Evolutionary conservation across 345 rosid genomes (phyloP).

Genomic region (Linum usitatissimum): DNA sequence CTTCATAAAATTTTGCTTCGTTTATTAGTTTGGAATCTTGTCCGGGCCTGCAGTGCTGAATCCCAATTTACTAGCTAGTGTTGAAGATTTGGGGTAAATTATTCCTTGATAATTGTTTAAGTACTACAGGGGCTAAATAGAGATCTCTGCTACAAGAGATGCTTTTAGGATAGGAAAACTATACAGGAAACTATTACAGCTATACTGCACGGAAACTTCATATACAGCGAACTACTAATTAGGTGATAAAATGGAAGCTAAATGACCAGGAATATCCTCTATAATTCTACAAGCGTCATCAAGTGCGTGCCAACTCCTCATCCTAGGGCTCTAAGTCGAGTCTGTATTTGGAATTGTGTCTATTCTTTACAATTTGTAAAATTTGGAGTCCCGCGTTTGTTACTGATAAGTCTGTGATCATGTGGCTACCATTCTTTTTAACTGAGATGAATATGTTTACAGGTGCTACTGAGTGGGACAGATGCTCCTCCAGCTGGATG

Average conservation of each 20-base stretch:
- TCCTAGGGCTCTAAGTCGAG: background rate
- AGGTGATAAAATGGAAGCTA: too few species aligned
- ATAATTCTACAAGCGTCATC: background rate
- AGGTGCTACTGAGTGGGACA: slow-evolving; percentile 56
- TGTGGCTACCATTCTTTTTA: background rate
- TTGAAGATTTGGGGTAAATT: too few species aligned
- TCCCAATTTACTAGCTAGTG: background rate
- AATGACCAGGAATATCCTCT: too few species aligned
- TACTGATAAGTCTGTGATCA: background rate
- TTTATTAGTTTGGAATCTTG: background rate
- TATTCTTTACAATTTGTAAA: background rate
- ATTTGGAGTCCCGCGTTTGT: background rate
- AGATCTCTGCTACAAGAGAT: too few species aligned
- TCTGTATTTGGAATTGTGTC: background rate
- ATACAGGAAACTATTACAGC: too few species aligned
- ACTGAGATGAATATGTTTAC: slow-evolving; percentile 7
- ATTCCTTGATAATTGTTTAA: too few species aligned
- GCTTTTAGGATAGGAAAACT: too few species aligned
- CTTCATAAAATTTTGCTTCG: background rate
- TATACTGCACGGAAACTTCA: too few species aligned
- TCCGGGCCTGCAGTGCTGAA: background rate
- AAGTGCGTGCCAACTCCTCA: background rate
- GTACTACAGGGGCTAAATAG: too few species aligned
- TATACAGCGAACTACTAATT: too few species aligned
- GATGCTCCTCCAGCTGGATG: slow-evolving; percentile 68